These are phyloP conservation scores for Hansenula sp. DNA, from an alignment of 1,139 yeast species.

Conservation along the genomic window DNA sequence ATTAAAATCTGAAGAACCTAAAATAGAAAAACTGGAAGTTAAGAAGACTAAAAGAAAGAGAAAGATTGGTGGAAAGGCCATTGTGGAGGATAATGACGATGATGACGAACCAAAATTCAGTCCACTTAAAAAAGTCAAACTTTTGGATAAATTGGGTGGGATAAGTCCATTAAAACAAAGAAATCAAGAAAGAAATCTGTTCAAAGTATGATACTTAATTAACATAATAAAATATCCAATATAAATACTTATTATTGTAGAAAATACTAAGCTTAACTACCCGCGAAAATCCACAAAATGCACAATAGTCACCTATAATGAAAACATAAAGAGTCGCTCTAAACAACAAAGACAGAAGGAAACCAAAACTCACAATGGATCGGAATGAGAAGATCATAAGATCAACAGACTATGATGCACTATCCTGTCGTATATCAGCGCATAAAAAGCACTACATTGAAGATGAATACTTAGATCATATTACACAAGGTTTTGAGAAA, in stretches of 20 bases:
- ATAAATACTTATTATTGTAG: background rate
- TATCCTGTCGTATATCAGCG: constrained; percentile 68
- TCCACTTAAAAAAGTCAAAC: constrained; percentile 20
- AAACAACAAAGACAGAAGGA: too few species aligned
- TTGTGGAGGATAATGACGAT: constrained; percentile 18
- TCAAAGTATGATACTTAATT: constrained; percentile 15
- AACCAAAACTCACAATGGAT: constrained; percentile 3
- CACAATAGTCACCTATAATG: too few species aligned
- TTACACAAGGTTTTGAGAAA: constrained; percentile 30
- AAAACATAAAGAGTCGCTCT: too few species aligned
- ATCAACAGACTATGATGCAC: constrained; percentile 83
- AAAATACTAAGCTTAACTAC: background rate
- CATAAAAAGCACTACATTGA: constrained; percentile 47
- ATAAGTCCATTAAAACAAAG: constrained; percentile 23
- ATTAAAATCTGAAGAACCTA: background rate
- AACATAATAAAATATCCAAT: background rate
- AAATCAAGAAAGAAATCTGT: constrained; percentile 21
- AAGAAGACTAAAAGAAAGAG: constrained; percentile 17
- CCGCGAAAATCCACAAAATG: too few species aligned
- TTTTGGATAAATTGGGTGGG: constrained; percentile 20
- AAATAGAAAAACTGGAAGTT: background rate
- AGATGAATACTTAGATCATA: constrained; percentile 45
- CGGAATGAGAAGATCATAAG: constrained; percentile 32
- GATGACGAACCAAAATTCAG: constrained; percentile 14
- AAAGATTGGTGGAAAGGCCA: constrained; percentile 16